Percentiles rank a stretch among this genome's conserved stretches.
Evolutionary conservation across 225 moss, liverwort and hornwort species (phyloP).

Genomic region (Bryum argenteum): DNA sequence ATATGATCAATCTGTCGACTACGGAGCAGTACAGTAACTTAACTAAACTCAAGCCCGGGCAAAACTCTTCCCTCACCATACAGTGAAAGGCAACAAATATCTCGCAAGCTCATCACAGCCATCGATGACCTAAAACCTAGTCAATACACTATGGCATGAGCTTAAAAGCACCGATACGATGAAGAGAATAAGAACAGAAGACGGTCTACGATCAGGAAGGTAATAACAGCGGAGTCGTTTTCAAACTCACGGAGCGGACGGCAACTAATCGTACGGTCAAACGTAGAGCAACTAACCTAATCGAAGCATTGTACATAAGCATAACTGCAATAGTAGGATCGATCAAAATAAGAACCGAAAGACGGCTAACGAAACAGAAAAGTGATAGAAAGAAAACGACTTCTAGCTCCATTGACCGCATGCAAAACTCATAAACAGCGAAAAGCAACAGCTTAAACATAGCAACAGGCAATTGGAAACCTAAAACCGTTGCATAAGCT

Average conservation of each 20-base stretch:
- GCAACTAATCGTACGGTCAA: slow-evolving; percentile 14
- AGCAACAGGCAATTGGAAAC: too few relatives aligned
- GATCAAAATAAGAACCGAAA: neutral
- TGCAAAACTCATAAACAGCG: neutral
- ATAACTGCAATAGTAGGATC: neutral
- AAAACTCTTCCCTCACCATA: neutral
- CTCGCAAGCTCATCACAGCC: slow-evolving; percentile 11
- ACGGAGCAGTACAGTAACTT: neutral
- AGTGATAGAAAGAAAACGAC: neutral
- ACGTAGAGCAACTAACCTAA: slow-evolving; percentile 6
- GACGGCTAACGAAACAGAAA: slow-evolving; percentile 38
- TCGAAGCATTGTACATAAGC: slow-evolving; percentile 7
- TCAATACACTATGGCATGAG: slow-evolving; percentile 7
- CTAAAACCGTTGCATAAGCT: neutral
- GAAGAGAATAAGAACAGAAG: neutral
- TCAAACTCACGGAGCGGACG: slow-evolving; percentile 54
- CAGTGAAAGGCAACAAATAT: neutral
- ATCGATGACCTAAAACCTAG: slow-evolving; percentile 32
- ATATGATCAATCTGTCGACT: neutral
- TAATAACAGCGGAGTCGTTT: slow-evolving; percentile 64
- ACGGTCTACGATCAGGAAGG: slow-evolving; percentile 56
- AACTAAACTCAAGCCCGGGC: neutral
- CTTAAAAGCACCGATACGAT: neutral
- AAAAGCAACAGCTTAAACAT: too few relatives aligned
- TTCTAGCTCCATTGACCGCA: neutral